Percentiles rank a stretch among this genome's conserved stretches.
These are phyloP conservation scores for Ogataea allantospora DNA, from an alignment of 805 yeast genomes.

Conservation along the genomic window DNA sequence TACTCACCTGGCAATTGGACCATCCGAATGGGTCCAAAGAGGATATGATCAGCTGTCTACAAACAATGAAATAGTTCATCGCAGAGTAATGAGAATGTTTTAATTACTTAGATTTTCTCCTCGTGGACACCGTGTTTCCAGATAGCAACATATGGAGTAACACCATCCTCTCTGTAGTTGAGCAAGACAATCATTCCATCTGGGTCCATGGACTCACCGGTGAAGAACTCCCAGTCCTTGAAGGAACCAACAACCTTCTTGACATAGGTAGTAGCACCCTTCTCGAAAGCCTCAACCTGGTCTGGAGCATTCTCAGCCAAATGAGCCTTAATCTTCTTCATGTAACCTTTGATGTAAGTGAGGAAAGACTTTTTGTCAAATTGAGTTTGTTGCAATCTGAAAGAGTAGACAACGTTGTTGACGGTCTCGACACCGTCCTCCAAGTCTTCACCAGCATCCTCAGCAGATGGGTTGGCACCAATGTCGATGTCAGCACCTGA, in stretches of 20 bases:
- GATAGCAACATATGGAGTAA: constrained; percentile 94
- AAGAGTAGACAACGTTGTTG: constrained; percentile 97
- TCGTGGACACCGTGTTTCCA: constrained; percentile 98
- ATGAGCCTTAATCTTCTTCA: constrained; percentile 92
- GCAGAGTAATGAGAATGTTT: constrained; percentile 1
- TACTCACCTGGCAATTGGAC: constrained; percentile 76
- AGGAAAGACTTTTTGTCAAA: constrained; percentile 98
- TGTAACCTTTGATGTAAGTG: constrained; percentile 97
- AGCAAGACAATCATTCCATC: constrained; percentile 97
- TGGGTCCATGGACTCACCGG: constrained; percentile 99
- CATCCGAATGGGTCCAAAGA: constrained; percentile 55
- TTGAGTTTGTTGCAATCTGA: constrained; percentile 93
- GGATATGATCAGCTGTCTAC: constrained; percentile 51
- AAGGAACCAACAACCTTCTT: constrained; percentile 94
- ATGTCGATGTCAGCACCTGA: constrained; percentile 90
- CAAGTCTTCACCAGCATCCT: constrained; percentile 78
- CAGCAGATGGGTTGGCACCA: constrained; percentile 99
- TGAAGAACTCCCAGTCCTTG: constrained; percentile 99
- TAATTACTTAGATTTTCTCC: constrained; percentile 72
- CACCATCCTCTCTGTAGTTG: constrained; percentile 99
- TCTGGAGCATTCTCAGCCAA: constrained; percentile 91
- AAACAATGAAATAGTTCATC: too few relatives aligned
- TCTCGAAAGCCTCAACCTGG: constrained; percentile 82
- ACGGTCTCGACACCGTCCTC: constrained; percentile 89
- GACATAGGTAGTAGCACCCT: constrained; percentile 95